Base-by-base conservation (phyloP, 768 basidiomycete species). In the Lentinula lateritia region DNA sequence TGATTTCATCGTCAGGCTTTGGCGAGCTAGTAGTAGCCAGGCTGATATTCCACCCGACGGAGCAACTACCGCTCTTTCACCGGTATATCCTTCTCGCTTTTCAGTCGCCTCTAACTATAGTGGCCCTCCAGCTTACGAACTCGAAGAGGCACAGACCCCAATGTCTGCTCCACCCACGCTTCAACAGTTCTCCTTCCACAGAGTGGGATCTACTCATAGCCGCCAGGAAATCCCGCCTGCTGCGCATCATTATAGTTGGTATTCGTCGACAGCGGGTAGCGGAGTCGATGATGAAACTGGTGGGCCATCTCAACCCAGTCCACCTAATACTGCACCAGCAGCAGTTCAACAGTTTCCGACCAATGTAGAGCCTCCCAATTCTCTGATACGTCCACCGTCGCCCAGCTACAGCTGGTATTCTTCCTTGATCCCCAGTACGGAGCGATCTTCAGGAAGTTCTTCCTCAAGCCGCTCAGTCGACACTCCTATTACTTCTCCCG, bases 1-100 rank as follows among this genome's bases (percentile, higher is more conserved):
- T 61, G 66, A 68, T 58, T 66, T 68, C 42, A 45, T 71, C 10
- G 62, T 64, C 20, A 63, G 62, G 34, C 54, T 66, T 0, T 64
- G 65, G 48, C 53, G 53, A 20, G 53, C 38, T 1, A 41, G 38
- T 23, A 54, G 35, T 10, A 36, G 34, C 15, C 53, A 38, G 20
- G 35, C 39, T 41, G 53, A 54, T 7, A 15, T 15, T 35, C 50
- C 50, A 34, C 7, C 36, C 13, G 34, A 34, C 4, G 6, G 38
- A 39, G 36, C 38, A 41, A 8, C 38, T n/a, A 38, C 38, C 16
- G 12, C 38, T 23, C n/a, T 13, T 15, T 16, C 35, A 36, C 23
- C 13, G 9, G 20, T 7, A 13, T n/a, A 38, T 54, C 38, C 32
- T 54, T 10, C 53, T 20, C 34, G 53, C 6, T 36, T 54, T n/a